These are phyloP conservation scores for Evansstolkia leycettana DNA, from an alignment of 495 filamentous ascomycete species.

Conservation along the genomic window DNA sequence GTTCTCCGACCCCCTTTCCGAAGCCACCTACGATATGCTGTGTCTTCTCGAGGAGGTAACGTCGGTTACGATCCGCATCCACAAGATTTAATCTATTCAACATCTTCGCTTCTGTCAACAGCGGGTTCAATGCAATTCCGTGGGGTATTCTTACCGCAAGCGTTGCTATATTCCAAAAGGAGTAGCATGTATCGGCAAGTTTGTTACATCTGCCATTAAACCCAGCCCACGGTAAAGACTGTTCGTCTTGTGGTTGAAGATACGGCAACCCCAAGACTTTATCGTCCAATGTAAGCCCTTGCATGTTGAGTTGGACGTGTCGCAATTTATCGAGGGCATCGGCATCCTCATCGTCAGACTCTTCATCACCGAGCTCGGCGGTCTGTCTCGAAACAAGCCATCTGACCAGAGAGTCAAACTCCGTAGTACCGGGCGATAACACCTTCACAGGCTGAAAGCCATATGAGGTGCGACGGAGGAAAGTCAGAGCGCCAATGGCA, in stretches of 20 bases:
- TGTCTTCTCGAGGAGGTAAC: conserved; percentile 77
- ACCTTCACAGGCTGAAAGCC: conserved; percentile 10
- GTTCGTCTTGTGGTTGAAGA: conserved; percentile 17
- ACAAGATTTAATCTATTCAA: conserved; percentile 51
- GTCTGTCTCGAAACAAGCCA: conserved; percentile 69
- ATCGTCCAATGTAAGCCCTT: conserved; percentile 14
- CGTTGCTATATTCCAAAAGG: conserved; percentile 75
- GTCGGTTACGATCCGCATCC: conserved; percentile 45
- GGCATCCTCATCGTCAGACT: conserved; percentile 34
- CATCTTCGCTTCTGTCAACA: conserved; percentile 34
- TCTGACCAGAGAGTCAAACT: conserved; percentile 34
- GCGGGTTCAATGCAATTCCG: background rate
- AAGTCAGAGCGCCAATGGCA: conserved; percentile 59
- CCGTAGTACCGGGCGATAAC: conserved; percentile 18
- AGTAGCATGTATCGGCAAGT: conserved; percentile 83
- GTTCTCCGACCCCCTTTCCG: conserved; percentile 66
- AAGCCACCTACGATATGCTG: conserved; percentile 89
- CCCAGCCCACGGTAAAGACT: conserved; percentile 42
- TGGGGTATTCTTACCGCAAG: conserved; percentile 37
- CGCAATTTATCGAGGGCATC: conserved; percentile 12
- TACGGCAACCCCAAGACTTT: conserved; percentile 19
- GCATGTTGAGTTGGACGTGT: conserved; percentile 1
- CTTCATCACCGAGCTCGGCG: conserved; percentile 34
- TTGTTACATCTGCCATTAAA: conserved; percentile 90
- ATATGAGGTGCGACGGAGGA: conserved; percentile 40